phyloP scores from a whole-genome alignment of 2,329 filamentous ascomycete species.

The Trichoderma arundinaceum region DNA sequence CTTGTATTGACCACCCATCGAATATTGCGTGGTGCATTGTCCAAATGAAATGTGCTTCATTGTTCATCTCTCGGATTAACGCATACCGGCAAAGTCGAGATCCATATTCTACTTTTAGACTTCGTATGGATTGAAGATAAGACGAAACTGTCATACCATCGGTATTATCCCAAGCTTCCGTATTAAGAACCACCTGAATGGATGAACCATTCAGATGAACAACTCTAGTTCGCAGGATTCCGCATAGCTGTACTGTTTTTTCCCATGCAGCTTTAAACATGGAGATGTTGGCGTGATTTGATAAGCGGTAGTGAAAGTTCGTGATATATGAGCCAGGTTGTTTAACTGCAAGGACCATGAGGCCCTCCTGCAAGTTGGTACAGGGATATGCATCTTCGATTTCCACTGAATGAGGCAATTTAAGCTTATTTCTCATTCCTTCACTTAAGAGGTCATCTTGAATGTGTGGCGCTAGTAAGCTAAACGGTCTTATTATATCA shows the following conservation, averaged over 20 bases:
- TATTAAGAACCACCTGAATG: constrained; percentile 30
- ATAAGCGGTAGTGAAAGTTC: constrained; percentile 37
- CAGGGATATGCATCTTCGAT: constrained; percentile 35
- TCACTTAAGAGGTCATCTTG: background rate
- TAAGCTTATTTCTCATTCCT: background rate
- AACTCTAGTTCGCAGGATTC: constrained; percentile 35
- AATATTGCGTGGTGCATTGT: constrained; percentile 34
- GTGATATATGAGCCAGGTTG: constrained; percentile 45
- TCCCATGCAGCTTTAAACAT: constrained; percentile 35
- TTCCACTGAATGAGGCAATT: background rate
- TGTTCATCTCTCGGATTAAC: background rate
- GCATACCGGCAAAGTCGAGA: constrained; percentile 29
- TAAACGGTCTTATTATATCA: background rate
- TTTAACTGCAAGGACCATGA: constrained; percentile 41
- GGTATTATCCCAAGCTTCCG: constrained; percentile 17
- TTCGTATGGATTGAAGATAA: background rate
- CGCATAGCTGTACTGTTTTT: constrained; percentile 30
- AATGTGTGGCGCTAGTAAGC: background rate
- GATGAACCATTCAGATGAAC: constrained; percentile 28
- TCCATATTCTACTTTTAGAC: background rate
- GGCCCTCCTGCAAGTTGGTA: constrained; percentile 34
- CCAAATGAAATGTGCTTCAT: background rate
- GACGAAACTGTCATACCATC: background rate
- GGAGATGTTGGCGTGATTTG: constrained; percentile 33
- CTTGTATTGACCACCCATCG: constrained; percentile 36